Conservation (phyloP, 2,329 filamentous ascomycete genomes). For the Colletotrichum cordylinicola region DNA sequence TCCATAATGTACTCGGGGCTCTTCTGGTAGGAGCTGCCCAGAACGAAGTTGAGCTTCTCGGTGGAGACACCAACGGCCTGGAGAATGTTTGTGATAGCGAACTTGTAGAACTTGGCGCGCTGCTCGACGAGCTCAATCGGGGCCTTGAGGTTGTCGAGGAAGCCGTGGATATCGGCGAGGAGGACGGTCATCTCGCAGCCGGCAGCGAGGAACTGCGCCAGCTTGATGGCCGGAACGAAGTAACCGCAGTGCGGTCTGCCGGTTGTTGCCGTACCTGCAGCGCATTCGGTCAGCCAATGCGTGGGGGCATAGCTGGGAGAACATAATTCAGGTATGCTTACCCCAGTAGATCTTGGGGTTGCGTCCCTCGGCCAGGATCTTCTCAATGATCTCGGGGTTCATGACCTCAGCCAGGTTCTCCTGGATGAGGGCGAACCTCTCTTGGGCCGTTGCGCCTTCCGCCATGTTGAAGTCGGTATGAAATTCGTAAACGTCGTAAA, state of each 20-base stretch:
- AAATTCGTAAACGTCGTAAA: background rate
- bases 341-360: constrained; percentile 86
- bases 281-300: constrained; percentile 6
- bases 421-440: constrained; percentile 78
- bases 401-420: constrained; percentile 84
- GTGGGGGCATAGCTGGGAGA: background rate
- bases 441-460: constrained; percentile 48
- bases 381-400: constrained; percentile 83
- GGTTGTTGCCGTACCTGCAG: constrained; percentile 76
- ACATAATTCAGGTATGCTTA: constrained; percentile 31
- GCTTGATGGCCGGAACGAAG: constrained; percentile 87
- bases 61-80: constrained; percentile 80
- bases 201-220: constrained; percentile 84
- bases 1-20: constrained; percentile 82
- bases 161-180: constrained; percentile 77
- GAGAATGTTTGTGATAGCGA: constrained; percentile 76
- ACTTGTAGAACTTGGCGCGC: constrained; percentile 84
- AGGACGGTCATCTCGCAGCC: constrained; percentile 84
- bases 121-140: constrained; percentile 86
- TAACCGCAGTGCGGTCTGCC: constrained; percentile 91
- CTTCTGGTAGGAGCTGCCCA: constrained; percentile 84
- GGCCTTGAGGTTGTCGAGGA: constrained; percentile 84
- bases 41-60: constrained; percentile 81
- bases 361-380: constrained; percentile 72
- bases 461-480: constrained; percentile 22